Base-by-base conservation (phyloP, 495 filamentous ascomycete species). In the Lasiosphaeria miniovina region DNA sequence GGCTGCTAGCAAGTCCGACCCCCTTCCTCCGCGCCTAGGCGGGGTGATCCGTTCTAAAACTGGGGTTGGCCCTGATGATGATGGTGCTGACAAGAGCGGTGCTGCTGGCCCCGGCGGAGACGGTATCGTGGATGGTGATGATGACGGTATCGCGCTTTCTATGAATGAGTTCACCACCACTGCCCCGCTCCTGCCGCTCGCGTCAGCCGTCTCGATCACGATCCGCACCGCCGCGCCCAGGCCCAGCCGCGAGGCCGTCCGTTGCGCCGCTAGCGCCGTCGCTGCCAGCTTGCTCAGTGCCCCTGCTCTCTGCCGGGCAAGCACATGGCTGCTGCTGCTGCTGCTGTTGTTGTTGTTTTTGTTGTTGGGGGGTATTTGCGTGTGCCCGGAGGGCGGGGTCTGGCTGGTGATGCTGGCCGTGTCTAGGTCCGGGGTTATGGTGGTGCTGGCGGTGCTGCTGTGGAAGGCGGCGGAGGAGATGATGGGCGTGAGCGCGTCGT, bases 401-500 rank as follows among this genome's bases (percentile, higher is more conserved):
- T 49, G 6, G 46, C 9, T n/a, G 46, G 46, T 49, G 46, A 17
- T 49, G 46, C 9, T 49, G 46, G 14, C 7, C n/a, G 8, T 10
- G 46, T 8, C 7, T 41, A 49, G 6, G 8, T 15, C 9, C 9
- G 46, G 8, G 46, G 46, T 49, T 8, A 43, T 60, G 60, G 55
- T n/a, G 12, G 55, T 36, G 3, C 52, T 67, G 64, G 36, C 66
- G 63, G 36, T n/a, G 45, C 61, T 53, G 52, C 54, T 65, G 32
- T 41, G 45, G 45, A 15, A 31, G 49, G 49, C 32, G 50, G 70
- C 61, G 12, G 76, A 76, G n/a, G 74, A 75, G 41, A 80, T 65
- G 54, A 80, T 66, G n/a, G 76, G 75, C 0, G 73, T 75, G 43
- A 75, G 71, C 38, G 70, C 60, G 46, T 69, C 64, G 67, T 79